Evolutionary conservation across 495 filamentous ascomycete species (phyloP).

Genomic region (Polyplosphaeria fusca): DNA sequence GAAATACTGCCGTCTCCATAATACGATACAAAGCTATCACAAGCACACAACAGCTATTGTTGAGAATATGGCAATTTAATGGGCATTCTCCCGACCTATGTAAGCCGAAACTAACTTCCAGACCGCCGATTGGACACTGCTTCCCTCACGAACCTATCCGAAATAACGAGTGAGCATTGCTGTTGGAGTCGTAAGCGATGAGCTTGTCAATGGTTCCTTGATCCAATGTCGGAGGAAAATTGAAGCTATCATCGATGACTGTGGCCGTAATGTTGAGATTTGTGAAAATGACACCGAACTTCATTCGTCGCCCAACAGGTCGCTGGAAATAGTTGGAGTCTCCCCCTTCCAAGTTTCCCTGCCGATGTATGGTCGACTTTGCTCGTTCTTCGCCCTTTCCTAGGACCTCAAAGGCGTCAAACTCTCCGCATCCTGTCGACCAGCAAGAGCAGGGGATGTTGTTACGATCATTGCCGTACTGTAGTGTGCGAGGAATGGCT

Average conservation of each 20-base stretch:
- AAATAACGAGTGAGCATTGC: slow-evolving; percentile 22
- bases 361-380: slow-evolving; percentile 59
- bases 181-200: slow-evolving; percentile 21
- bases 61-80: too few relatives aligned
- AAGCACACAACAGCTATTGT: too few relatives aligned
- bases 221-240: slow-evolving; percentile 6
- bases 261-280: slow-evolving; percentile 45
- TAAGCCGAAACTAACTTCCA: too few relatives aligned
- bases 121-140: too few relatives aligned
- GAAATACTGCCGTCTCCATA: too few relatives aligned
- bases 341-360: slow-evolving; percentile 51
- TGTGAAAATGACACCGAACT: slow-evolving; percentile 59
- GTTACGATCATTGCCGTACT: slow-evolving; percentile 52
- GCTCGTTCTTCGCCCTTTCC: slow-evolving; percentile 45
- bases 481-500: slow-evolving; percentile 60
- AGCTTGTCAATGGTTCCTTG: slow-evolving; percentile 7
- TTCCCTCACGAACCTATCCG: slow-evolving; percentile 16
- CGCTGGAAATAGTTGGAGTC: slow-evolving; percentile 62
- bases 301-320: slow-evolving; percentile 52
- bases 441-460: slow-evolving; percentile 61
- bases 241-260: slow-evolving; percentile 38
- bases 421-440: slow-evolving; percentile 65
- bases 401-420: slow-evolving; percentile 69
- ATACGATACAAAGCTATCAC: too few relatives aligned
- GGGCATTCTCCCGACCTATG: too few relatives aligned